A percentile compares a stretch with the other conserved stretches of the same genome.
Evolutionary conservation across 768 basidiomycete genomes (phyloP).

Genomic region (Hysterangium stoloniferum): DNA sequence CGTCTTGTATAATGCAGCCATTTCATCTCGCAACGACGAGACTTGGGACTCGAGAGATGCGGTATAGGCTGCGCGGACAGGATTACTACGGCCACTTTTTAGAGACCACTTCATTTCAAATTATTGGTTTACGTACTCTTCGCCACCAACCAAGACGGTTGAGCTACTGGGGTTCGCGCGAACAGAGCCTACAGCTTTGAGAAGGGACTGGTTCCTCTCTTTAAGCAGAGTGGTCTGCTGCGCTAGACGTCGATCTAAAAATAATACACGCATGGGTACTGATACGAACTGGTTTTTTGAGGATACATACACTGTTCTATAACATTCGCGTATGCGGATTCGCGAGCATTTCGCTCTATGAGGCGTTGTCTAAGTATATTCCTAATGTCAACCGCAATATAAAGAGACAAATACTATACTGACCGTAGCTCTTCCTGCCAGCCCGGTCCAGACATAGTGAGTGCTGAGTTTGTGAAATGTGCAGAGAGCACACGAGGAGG

Average conservation of each 20-base stretch:
- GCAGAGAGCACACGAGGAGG: neutral
- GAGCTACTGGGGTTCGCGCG: constrained; percentile 54
- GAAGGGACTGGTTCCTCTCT: constrained; percentile 82
- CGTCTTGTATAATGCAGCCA: constrained; percentile 92
- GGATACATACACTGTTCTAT: constrained; percentile 82
- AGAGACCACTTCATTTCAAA: neutral
- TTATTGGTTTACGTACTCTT: constrained; percentile 54
- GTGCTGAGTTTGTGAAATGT: neutral
- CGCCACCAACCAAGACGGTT: constrained; percentile 52
- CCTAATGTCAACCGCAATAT: constrained; percentile 44
- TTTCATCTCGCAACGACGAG: constrained; percentile 82
- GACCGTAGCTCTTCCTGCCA: constrained; percentile 14
- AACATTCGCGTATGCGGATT: constrained; percentile 72
- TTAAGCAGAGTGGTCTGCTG: constrained; percentile 89
- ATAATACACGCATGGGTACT: neutral
- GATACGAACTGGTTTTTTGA: constrained; percentile 12
- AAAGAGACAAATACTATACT: neutral
- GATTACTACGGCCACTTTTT: constrained; percentile 45
- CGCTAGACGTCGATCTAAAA: constrained; percentile 80
- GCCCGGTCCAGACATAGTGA: constrained; percentile 9
- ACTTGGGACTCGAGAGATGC: constrained; percentile 91
- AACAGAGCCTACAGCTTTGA: constrained; percentile 75
- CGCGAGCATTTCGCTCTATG: constrained; percentile 73
- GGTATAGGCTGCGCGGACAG: constrained; percentile 82
- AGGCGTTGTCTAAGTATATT: constrained; percentile 75